Percentiles rank a stretch among this genome's conserved stretches.
Evolutionary conservation across 129 eudicot species (phyloP).

Genomic region (Arctium minus): DNA sequence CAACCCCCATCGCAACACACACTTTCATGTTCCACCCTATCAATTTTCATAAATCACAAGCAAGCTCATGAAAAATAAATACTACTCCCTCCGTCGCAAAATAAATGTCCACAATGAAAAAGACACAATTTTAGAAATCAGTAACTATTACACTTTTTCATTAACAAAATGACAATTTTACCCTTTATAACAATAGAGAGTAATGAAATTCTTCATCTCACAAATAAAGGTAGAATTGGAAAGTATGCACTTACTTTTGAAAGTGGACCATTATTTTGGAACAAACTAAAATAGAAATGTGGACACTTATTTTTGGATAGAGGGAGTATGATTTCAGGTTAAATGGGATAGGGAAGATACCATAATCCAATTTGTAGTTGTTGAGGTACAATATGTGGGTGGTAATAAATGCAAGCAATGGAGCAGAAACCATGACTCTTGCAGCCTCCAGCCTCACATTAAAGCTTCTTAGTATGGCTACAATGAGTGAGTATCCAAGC

Average conservation of each 20-base stretch:
- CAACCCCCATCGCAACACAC: slow-evolving; percentile 66
- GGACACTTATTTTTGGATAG: not conserved
- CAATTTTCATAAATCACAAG: slow-evolving; percentile 12
- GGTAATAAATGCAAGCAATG: slow-evolving; percentile 66
- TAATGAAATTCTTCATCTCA: not conserved
- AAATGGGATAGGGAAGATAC: slow-evolving; percentile 31
- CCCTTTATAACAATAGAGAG: not conserved
- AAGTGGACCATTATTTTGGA: too few species aligned
- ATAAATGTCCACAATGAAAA: not conserved
- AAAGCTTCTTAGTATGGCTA: slow-evolving; percentile 75
- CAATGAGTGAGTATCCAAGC: slow-evolving; percentile 77
- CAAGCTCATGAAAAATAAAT: not conserved
- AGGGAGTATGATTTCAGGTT: not conserved
- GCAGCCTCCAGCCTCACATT: slow-evolving; percentile 67
- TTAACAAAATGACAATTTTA: not conserved
- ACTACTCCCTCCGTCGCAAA: not conserved
- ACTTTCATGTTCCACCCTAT: slow-evolving; percentile 95
- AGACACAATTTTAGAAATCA: not conserved
- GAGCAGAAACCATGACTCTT: slow-evolving; percentile 95
- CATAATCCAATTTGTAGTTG: slow-evolving; percentile 77
- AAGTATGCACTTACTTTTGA: too few species aligned
- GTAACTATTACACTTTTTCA: too few species aligned
- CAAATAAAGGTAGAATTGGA: not conserved
- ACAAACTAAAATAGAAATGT: not conserved
- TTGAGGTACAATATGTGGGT: slow-evolving; percentile 87